Evolutionary conservation across 805 yeast genomes (phyloP).

Genomic region (Huiozyma sinensis): DNA sequence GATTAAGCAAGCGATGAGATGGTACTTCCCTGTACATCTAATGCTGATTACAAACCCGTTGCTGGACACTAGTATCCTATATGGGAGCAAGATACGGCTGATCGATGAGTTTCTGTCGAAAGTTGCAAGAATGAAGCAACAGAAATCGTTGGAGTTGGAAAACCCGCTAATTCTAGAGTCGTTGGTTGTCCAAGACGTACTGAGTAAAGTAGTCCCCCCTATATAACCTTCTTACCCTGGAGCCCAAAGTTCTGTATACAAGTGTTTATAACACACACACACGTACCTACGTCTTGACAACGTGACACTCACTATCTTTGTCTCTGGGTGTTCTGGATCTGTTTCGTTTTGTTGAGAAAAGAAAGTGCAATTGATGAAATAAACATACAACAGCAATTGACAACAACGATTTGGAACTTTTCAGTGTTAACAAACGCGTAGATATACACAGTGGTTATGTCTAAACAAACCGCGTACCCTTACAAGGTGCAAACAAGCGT

Average conservation of each 20-base stretch:
- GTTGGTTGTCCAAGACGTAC: slow-evolving; percentile 41
- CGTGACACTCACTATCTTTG: no score
- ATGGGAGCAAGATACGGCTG: slow-evolving; percentile 22
- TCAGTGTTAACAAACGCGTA: background rate
- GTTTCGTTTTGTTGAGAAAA: slow-evolving; percentile 4
- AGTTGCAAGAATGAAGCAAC: slow-evolving; percentile 11
- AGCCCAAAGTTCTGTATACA: no score
- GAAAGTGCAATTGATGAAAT: background rate
- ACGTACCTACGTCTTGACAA: no score
- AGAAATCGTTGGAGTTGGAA: slow-evolving; percentile 10
- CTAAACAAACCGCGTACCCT: slow-evolving; percentile 11
- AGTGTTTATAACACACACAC: no score
- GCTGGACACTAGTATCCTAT: slow-evolving; percentile 23
- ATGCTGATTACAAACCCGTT: slow-evolving; percentile 33
- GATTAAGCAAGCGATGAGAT: slow-evolving; percentile 38
- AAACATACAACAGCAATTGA: background rate
- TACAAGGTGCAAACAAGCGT: slow-evolving; percentile 13
- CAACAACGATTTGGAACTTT: no score
- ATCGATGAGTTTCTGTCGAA: slow-evolving; percentile 18
- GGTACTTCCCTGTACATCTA: slow-evolving; percentile 42
- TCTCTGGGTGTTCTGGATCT: no score
- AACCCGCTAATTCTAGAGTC: slow-evolving; percentile 28
- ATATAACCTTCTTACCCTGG: no score
- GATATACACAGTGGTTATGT: background rate
- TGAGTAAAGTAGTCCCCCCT: slow-evolving; percentile 39